phyloP scores from a whole-genome alignment of 2,329 filamentous ascomycete genomes.

The Thermoascus crustaceus region DNA sequence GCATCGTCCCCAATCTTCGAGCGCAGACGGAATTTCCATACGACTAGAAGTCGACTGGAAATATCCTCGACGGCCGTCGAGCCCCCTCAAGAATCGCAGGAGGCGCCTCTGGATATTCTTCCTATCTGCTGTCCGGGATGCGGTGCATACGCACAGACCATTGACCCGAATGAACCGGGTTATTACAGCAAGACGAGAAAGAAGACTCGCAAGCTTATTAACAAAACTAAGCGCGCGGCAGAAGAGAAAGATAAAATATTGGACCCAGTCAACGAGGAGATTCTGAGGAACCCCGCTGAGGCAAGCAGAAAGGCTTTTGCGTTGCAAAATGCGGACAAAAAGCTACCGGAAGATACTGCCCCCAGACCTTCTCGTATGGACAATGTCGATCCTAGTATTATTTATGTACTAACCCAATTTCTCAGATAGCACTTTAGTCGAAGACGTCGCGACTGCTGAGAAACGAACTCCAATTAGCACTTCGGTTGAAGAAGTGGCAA shows the following conservation, averaged over 20 bases:
- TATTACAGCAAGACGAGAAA: conserved; percentile 48
- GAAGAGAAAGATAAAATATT: conserved; percentile 6
- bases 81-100: conserved; percentile 7
- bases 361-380: conserved; percentile 1
- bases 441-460: not conserved
- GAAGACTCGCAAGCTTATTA: conserved; percentile 35
- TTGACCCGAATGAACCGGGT: conserved; percentile 47
- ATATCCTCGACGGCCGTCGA: not conserved
- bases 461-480: not conserved
- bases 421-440: too few relatives aligned
- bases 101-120: conserved; percentile 22
- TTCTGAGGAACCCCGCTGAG: too few relatives aligned
- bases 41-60: not conserved
- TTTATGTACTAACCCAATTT: not conserved
- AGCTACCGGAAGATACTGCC: not conserved
- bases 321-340: conserved; percentile 14
- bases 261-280: too few relatives aligned
- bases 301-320: too few relatives aligned
- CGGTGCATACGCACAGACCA: conserved; percentile 51
- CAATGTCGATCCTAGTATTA: not conserved
- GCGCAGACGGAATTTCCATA: conserved; percentile 1
- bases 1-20: conserved; percentile 3
- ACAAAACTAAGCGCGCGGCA: conserved; percentile 11
- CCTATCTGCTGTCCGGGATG: conserved; percentile 55
- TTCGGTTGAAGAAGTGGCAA: conserved; percentile 10